A percentile compares a stretch with the other conserved stretches of the same genome.
Conservation (phyloP, 2,329 filamentous ascomycete species). For the Talaromyces sp. region DNA sequence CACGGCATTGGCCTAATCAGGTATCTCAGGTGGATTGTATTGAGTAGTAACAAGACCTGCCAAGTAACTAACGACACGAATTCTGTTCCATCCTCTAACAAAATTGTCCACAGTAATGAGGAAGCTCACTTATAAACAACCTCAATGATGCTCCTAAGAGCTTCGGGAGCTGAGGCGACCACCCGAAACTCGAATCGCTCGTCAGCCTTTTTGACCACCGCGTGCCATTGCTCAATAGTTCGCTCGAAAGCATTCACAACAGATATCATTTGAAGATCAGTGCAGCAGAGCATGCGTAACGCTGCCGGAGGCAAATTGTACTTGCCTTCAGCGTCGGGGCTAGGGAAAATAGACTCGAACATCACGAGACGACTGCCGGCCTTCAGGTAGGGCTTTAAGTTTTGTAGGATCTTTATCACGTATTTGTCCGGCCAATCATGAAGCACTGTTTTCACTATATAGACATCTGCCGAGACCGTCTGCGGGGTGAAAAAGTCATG, state of each 20-base stretch:
- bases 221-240: not conserved
- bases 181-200: not conserved
- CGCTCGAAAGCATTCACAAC: not conserved
- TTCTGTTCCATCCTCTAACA: not conserved
- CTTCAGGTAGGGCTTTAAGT: conserved; percentile 5
- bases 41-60: not conserved
- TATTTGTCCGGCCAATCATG: conserved; percentile 10
- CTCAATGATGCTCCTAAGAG: not conserved
- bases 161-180: not conserved
- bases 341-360: conserved; percentile 4
- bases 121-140: not conserved
- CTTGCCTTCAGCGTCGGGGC: not conserved
- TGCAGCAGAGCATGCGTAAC: not conserved
- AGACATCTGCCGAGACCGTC: conserved; percentile 5
- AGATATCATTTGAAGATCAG: not conserved
- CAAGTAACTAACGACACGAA: not conserved
- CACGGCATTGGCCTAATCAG: not conserved
- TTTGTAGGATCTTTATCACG: conserved; percentile 5
- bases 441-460: not conserved
- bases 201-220: not conserved
- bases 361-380: conserved; percentile 4
- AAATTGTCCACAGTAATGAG: not conserved
- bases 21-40: not conserved
- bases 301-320: not conserved
- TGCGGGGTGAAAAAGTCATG: conserved; percentile 8